Percentiles rank a stretch among this genome's conserved stretches.
These are phyloP conservation scores for Metarhizium album DNA, from an alignment of 2,329 filamentous ascomycete species.

Conservation along the genomic window DNA sequence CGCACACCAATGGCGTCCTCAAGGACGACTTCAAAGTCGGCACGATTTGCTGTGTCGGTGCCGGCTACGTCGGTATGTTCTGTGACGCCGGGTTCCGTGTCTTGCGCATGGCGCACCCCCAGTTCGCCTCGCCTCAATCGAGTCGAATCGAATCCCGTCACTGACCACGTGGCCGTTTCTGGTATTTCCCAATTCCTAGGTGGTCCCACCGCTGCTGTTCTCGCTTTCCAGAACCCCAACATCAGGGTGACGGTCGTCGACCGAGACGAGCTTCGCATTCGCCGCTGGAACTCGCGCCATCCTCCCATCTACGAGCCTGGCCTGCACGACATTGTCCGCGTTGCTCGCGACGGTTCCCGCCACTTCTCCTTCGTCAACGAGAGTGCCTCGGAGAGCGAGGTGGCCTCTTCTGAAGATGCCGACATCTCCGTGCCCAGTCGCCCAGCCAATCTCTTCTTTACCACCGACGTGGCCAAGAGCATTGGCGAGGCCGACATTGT, in stretches of 20 bases:
- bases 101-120: not conserved
- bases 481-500: conserved; percentile 62
- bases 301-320: conserved; percentile 70
- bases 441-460: conserved; percentile 61
- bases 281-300: conserved; percentile 61
- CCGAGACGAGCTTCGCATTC: conserved; percentile 52
- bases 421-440: conserved; percentile 31
- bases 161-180: not conserved
- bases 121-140: not conserved
- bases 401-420: conserved; percentile 20
- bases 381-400: conserved; percentile 20
- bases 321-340: conserved; percentile 54
- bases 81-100: no score
- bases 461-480: conserved; percentile 49
- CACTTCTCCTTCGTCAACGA: conserved; percentile 30
- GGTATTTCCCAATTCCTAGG: conserved; percentile 38
- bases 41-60: conserved; percentile 64
- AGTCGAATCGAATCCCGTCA: not conserved
- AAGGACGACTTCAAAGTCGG: conserved; percentile 27
- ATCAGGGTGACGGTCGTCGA: conserved; percentile 68
- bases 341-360: conserved; percentile 48
- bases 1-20: conserved; percentile 19
- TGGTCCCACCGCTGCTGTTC: conserved; percentile 63
- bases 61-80: conserved; percentile 63
- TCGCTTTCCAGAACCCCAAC: conserved; percentile 62